Conservation (phyloP, 2,329 filamentous ascomycete species). For the Aspergillus brunneoviolaceus region DNA sequence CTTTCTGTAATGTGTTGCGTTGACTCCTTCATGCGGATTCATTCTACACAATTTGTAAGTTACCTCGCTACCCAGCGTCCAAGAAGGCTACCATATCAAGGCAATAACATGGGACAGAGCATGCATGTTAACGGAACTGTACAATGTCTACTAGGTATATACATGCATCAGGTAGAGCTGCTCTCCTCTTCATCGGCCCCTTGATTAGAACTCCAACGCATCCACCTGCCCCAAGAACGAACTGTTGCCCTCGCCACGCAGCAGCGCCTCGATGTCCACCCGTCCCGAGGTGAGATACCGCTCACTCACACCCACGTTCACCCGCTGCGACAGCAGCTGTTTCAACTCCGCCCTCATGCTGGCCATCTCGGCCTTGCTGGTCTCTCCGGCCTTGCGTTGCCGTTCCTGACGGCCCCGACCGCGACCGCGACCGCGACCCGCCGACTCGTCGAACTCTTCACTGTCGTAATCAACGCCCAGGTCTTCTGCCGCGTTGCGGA, state of each 20-base stretch:
- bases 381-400: conserved; percentile 65
- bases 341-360: conserved; percentile 70
- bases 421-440: conserved; percentile 52
- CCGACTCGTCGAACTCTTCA: conserved; percentile 73
- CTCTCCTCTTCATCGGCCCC: not conserved
- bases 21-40: too few species aligned
- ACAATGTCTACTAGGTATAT: conserved; percentile 6
- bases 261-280: conserved; percentile 71
- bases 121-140: not conserved
- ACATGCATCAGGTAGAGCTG: conserved; percentile 3
- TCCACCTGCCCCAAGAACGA: conserved; percentile 64
- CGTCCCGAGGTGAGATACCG: conserved; percentile 75
- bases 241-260: conserved; percentile 63
- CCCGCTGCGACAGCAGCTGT: conserved; percentile 66
- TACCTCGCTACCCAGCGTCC: too few species aligned
- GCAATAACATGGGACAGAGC: not conserved
- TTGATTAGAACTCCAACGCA: conserved; percentile 39
- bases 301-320: conserved; percentile 87
- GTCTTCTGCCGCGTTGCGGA: conserved; percentile 82
- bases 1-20: too few species aligned
- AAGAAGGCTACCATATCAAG: too few species aligned
- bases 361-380: conserved; percentile 73
- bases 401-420: conserved; percentile 74
- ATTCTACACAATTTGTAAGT: too few species aligned
- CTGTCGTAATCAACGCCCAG: conserved; percentile 91